Evolutionary conservation across 352 stramenopile genomes (phyloP).

Genomic region (Elongisporangium anandrum): DNA sequence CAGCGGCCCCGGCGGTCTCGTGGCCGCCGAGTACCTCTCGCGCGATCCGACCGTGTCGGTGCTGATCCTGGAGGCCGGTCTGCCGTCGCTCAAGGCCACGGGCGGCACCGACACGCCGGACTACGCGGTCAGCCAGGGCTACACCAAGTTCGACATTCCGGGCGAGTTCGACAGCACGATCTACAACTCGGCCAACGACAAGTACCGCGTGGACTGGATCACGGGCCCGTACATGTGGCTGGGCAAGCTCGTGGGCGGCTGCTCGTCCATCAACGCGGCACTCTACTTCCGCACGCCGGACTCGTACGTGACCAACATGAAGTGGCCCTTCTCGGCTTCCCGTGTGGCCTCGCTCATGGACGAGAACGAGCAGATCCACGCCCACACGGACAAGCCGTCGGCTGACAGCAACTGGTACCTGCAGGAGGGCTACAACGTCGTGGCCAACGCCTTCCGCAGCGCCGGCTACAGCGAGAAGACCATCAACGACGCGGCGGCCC

Average conservation of each 20-base stretch:
- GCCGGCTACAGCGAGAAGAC: slow-evolving; percentile 35
- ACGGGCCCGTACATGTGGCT: slow-evolving; percentile 42
- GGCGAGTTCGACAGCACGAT: slow-evolving; percentile 51
- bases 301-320: slow-evolving; percentile 30
- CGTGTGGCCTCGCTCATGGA: slow-evolving; percentile 65
- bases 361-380: slow-evolving; percentile 39
- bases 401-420: slow-evolving; percentile 38
- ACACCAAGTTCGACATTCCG: slow-evolving; percentile 70
- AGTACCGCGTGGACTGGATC: slow-evolving; percentile 54
- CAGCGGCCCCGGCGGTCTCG: slow-evolving; percentile 48
- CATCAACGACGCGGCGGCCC: slow-evolving; percentile 40
- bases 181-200: slow-evolving; percentile 30
- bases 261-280: slow-evolving; percentile 79
- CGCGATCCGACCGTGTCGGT: slow-evolving; percentile 43
- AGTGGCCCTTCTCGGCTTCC: slow-evolving; percentile 45
- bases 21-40: slow-evolving; percentile 53
- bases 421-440: slow-evolving; percentile 49
- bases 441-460: slow-evolving; percentile 26
- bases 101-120: slow-evolving; percentile 36
- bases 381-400: slow-evolving; percentile 44
- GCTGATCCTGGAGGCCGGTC: slow-evolving; percentile 55
- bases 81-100: slow-evolving; percentile 30
- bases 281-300: slow-evolving; percentile 74
- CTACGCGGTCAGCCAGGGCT: slow-evolving; percentile 33
- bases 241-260: slow-evolving; percentile 79